phyloP scores from a whole-genome alignment of 495 filamentous ascomycete species.

The Recurvomyces mirabilis region DNA sequence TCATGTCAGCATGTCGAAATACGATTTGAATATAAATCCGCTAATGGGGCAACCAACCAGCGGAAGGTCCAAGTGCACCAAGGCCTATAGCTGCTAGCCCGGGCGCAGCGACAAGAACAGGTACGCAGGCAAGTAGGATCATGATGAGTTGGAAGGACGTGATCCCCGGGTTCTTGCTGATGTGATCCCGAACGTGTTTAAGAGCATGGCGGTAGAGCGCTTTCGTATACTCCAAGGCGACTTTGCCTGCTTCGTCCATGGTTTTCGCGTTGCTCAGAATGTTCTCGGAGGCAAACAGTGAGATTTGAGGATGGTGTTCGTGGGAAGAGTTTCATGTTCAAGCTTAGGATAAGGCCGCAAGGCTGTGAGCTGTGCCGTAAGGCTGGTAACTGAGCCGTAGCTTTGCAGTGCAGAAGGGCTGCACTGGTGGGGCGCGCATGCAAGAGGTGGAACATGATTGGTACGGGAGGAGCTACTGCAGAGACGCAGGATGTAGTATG shows the following conservation, averaged over 20 bases:
- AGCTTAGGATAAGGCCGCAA: too few relatives aligned
- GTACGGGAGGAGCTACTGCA: too few relatives aligned
- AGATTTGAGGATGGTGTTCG: neutral
- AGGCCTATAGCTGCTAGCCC: slow-evolving; percentile 3
- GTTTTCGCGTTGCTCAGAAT: neutral
- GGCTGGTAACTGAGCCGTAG: too few relatives aligned
- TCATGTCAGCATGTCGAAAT: neutral
- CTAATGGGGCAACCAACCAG: slow-evolving; percentile 7
- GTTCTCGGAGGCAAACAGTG: too few relatives aligned
- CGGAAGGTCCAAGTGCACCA: neutral
- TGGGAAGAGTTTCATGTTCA: too few relatives aligned
- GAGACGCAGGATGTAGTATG: too few relatives aligned
- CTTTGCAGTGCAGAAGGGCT: too few relatives aligned
- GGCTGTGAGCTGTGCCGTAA: too few relatives aligned
- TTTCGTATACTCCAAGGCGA: neutral
- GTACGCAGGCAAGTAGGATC: neutral
- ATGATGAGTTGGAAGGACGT: slow-evolving; percentile 1
- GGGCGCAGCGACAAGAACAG: slow-evolving; percentile 1
- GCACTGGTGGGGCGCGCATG: too few relatives aligned
- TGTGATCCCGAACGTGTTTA: neutral
- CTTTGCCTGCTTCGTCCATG: neutral
- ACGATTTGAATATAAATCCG: too few relatives aligned
- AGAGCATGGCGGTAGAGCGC: neutral
- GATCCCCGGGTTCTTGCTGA: slow-evolving; percentile 1
- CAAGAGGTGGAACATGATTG: too few relatives aligned